Evolutionary conservation across 2,329 filamentous ascomycete species (phyloP), one percentile per base, ranked within the genome.

Genomic region (Apiospora marii): DNA sequence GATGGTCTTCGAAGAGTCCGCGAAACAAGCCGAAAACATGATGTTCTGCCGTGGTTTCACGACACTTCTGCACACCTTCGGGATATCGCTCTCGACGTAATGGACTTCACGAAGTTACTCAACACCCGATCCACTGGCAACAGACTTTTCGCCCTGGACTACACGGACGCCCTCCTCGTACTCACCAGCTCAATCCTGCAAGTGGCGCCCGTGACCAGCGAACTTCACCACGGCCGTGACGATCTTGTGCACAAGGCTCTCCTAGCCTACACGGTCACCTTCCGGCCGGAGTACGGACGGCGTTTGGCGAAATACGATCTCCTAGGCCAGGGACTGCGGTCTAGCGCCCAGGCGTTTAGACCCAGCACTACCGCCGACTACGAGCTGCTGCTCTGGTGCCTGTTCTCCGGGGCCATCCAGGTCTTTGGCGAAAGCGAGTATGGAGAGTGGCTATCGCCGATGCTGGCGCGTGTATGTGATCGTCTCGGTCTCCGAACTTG

Each of bases 141-240:
- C 53, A 61, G 37, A 61, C 16, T 61, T 3, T 61, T 61, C 30
- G 53, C 53, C 53, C n/a, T 61, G 19, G 53, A 61, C 19, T 61
- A 61, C 30, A 61, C 53, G 14, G 53, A 61, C 8, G 53, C 30
- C 53, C 53, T 61, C 30, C 37, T 61, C 16, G 53, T n/a, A 12
- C 53, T 61, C 53, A 37, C 53, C 16, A 10, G 53, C 7, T 61
- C 53, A 2, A 30, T 61, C 16, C 53, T 61, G 5, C 16, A 61
- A 37, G 30, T 37, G 16, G 30, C 53, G 19, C 53, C 53, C 3
- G 53, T 61, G 19, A 19, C 3, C 7, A 13, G 19, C 37, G 7
- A 61, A 19, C 53, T 37, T n/a, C 30, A 16, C 16, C 6, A 13
- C 22, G 30, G 30, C 8, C 30, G 30, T 8, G 53, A 61, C 13